Percentiles rank a stretch among this genome's conserved stretches.
phyloP scores from a whole-genome alignment of 2,329 filamentous ascomycete species.

The Aspergillus nomiae region DNA sequence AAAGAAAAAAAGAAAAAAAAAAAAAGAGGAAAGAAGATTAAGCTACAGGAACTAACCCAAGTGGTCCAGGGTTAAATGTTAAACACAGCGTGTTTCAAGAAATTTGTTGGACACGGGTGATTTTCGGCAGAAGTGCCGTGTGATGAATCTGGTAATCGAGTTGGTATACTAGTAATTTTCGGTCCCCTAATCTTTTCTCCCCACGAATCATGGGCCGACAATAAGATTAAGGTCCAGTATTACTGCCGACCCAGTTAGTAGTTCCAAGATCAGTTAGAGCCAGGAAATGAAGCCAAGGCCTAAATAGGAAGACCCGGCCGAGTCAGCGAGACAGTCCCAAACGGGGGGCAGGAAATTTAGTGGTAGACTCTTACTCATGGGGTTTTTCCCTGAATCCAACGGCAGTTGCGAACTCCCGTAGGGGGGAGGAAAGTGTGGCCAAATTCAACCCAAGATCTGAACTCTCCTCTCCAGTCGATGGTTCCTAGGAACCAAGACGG shows the following conservation, averaged over 20 bases:
- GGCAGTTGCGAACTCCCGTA: not conserved
- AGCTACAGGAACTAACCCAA: slow-evolving; percentile 2
- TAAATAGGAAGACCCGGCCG: not conserved
- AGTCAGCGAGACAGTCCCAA: not conserved
- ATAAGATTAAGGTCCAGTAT: slow-evolving; percentile 1
- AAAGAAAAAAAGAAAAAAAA: not conserved
- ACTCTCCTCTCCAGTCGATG: not conserved
- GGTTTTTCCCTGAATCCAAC: not conserved
- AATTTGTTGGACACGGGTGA: not conserved
- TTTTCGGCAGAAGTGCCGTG: slow-evolving; percentile 6
- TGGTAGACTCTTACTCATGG: not conserved
- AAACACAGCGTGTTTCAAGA: slow-evolving; percentile 1
- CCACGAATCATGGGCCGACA: not conserved
- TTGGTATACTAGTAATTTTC: not conserved
- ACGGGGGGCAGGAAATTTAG: not conserved
- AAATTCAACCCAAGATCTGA: not conserved
- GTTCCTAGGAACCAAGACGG: not conserved
- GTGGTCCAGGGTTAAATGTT: not conserved
- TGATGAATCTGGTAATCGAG: not conserved
- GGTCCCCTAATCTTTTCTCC: not conserved
- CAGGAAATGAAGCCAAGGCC: not conserved
- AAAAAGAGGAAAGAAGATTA: not conserved
- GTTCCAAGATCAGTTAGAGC: not conserved
- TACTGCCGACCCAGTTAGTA: not conserved
- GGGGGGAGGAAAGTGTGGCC: not conserved